Evolutionary conservation across 139 green algal species (phyloP), one percentile per base, ranked within the genome.

Genomic region (Pseudopediastrum boryanum): DNA sequence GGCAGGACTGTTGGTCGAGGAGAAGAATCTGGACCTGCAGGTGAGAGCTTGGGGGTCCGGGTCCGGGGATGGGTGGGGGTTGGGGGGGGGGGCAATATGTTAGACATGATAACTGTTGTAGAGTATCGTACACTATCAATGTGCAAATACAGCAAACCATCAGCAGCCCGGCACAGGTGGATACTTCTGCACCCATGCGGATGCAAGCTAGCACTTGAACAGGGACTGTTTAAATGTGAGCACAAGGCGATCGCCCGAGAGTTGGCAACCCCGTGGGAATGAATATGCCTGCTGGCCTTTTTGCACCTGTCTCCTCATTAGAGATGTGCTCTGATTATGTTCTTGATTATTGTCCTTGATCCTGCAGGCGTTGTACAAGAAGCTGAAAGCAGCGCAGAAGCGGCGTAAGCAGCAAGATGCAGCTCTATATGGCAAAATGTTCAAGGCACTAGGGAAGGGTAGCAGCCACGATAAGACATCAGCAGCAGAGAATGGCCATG

Each of bases 381-480:
- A 63, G 66, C 33, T 73, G 25, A 69, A 77, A n/a, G n/a, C n/a
- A n/a, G n/a, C n/a, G 16, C 51, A 84, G 75, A 73, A 76, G 4
- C 78, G 89, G 48, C 77, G 82, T 46, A 86, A 84, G 68, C 89
- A 91, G 83, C 91, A 93, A 78, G 88, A 95, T 76, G 79, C 85
- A 2, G 83, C 83, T 41, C 77, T 93, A 4, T 94, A 90, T 71
- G 85, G 82, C 54, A 88, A 78, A 42, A 94, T 94, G 88, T 93
- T 94, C 72, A 79, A 81, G 58, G 77, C 66, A 67, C 77, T 87
- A n/a, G 77, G 77, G 35, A 72, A 72, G 25, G 59, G 42, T 61
- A 74, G 31, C 74, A 58, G 38, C 71, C 8, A 6, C 54, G 7
- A 25, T 6, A 27, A 6, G 8, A 27, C 7, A 6, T 6, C 54